Evolutionary conservation across 345 rosid genomes (phyloP).

Genomic region (Eucalyptus grandis): DNA sequence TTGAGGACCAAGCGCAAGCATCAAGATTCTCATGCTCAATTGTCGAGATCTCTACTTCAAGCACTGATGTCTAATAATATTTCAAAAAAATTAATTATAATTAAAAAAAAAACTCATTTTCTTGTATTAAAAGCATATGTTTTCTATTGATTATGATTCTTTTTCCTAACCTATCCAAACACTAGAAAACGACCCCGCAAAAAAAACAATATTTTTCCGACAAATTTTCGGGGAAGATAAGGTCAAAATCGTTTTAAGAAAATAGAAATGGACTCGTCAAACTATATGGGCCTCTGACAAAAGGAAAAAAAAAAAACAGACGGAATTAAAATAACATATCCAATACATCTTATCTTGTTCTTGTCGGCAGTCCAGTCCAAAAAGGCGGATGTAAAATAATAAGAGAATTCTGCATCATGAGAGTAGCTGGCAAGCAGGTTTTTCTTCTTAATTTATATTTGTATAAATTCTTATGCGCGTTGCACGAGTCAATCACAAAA

Average conservation of each 20-base stretch:
- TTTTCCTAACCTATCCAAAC: too few species aligned
- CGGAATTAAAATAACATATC: neutral
- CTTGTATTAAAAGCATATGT: too few species aligned
- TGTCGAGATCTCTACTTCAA: too few species aligned
- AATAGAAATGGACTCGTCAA: neutral
- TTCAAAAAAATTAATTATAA: too few species aligned
- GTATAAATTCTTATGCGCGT: neutral
- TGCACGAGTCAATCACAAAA: neutral
- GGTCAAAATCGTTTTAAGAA: neutral
- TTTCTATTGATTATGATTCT: neutral
- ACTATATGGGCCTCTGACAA: neutral
- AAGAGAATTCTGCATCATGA: neutral
- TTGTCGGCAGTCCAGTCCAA: neutral
- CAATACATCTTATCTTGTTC: neutral
- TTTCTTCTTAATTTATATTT: neutral
- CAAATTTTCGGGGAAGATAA: neutral
- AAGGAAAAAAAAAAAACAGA: neutral
- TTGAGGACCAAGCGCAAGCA: fast-evolving
- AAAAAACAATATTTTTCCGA: too few species aligned
- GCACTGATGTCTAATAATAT: too few species aligned
- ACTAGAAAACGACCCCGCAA: neutral
- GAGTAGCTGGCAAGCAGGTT: neutral
- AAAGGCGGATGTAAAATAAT: neutral
- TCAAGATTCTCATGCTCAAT: neutral
- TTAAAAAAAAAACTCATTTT: too few species aligned